Evolutionary conservation across 2,329 filamentous ascomycete species (phyloP), one percentile per base, ranked within the genome.

Genomic region (Boeremia lycopersici): DNA sequence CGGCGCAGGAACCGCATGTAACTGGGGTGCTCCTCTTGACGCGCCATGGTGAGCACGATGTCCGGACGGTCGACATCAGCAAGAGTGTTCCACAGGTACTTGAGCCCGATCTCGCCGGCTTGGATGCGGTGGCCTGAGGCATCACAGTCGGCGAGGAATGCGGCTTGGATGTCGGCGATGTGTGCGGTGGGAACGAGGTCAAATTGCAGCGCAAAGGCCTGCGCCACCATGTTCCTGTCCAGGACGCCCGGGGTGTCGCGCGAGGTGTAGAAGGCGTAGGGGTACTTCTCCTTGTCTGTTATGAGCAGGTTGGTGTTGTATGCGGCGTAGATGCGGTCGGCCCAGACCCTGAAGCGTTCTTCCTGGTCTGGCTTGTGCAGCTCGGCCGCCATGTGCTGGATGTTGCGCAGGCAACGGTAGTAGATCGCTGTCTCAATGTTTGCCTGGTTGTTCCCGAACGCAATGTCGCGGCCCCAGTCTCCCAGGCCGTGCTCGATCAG

Each of bases 1-100:
- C 74, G 69, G 1, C 78, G 68, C 1, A 81, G 58, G 59, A 81
- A 80, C 0, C 78, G 76, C 77, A 81, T 79, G 53, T 81, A 81
- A 0, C 74, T 77, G 0, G 78, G 79, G 40, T 81, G 78, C 40
- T 81, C 77, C 54, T 81, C 76, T 47, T 79, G 78, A 2, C 78
- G 70, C 1, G 75, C 74, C 79, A 81, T 79, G 29, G 73, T 62
- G 1, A 79, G 65, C 6, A 79, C 75, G 19, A 78, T 74, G 6
- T 64, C 62, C 3, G 61, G 53, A 0, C 77, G 71, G 36, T 76
- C 70, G 5, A 78, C 66, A 30, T 77, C 75, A 3, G 72, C 67
- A 13, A 78, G 70, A 1, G 76, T 77, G 59, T 77, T 77, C 67
- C 71, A 78, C 9, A 78, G 67, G 51, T 74, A 77, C 46, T 74